Percentiles rank a stretch among this genome's conserved stretches.
Conservation (phyloP, 192 early-diverging fungal genomes). For the Rhizophagus sp. region DNA sequence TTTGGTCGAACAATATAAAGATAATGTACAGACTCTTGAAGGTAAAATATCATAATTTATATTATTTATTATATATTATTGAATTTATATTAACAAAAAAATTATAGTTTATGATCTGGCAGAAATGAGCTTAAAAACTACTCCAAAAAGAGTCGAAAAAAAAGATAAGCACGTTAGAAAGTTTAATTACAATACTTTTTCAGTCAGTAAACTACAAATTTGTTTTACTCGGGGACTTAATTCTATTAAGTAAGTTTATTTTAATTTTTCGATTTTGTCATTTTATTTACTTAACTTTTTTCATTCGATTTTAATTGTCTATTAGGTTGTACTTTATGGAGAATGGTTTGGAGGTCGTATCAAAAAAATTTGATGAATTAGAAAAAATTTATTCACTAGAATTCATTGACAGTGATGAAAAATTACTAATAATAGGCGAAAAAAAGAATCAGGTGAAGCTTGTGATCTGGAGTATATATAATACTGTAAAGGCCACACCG, state of each 20-base stretch:
- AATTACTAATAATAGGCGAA: neutral
- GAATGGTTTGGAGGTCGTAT: neutral
- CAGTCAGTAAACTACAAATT: neutral
- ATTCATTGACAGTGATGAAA: neutral
- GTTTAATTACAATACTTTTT: neutral
- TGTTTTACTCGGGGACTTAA: neutral
- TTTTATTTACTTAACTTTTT: too few species aligned
- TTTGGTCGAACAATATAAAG: neutral
- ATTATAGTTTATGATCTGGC: neutral
- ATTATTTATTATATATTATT: neutral
- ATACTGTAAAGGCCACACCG: neutral
- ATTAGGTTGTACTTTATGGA: neutral
- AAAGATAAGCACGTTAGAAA: neutral
- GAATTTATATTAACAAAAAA: neutral
- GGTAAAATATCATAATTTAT: neutral
- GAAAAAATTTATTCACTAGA: neutral
- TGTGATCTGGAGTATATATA: neutral
- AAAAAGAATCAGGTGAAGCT: neutral
- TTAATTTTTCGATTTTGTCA: too few species aligned
- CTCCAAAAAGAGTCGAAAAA: neutral
- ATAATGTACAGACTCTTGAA: neutral
- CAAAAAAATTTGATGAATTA: neutral
- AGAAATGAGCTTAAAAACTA: neutral
- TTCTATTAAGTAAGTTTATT: neutral
- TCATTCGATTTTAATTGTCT: neutral